Evolutionary conservation across 345 rosid genomes (phyloP).

Genomic region (Clausena lansium): DNA sequence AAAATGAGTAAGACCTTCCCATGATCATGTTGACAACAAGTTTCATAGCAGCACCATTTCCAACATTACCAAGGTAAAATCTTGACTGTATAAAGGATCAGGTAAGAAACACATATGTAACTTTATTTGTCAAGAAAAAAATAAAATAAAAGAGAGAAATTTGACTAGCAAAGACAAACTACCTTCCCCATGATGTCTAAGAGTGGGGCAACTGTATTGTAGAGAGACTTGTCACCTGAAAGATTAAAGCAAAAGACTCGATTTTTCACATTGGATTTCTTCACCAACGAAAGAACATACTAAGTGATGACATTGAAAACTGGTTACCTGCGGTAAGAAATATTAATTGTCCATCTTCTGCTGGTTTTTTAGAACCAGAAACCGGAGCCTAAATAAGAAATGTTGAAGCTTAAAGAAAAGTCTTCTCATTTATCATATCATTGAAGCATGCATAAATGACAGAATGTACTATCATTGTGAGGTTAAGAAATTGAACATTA

Average conservation of each 20-base stretch:
- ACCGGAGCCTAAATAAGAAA: constrained; percentile 73
- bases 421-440: constrained; percentile 1
- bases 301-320: background rate
- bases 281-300: background rate
- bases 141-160: background rate
- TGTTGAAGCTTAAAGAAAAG: background rate
- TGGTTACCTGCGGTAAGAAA: constrained; percentile 81
- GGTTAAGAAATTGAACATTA: background rate
- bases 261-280: background rate
- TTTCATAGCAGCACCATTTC: constrained; percentile 98
- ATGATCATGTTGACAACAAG: constrained; percentile 96
- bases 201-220: constrained; percentile 57
- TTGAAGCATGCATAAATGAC: background rate
- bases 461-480: background rate
- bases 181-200: constrained; percentile 96
- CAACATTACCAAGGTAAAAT: constrained; percentile 87
- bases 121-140: background rate
- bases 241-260: constrained; percentile 27
- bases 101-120: background rate
- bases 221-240: constrained; percentile 82
- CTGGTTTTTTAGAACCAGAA: constrained; percentile 93
- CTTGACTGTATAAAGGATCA: constrained; percentile 60
- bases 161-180: constrained; percentile 6
- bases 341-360: constrained; percentile 85
- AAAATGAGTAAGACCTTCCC: constrained; percentile 61